phyloP scores from a whole-genome alignment of 345 rosid genomes.

The Eucalyptus viminalis region DNA sequence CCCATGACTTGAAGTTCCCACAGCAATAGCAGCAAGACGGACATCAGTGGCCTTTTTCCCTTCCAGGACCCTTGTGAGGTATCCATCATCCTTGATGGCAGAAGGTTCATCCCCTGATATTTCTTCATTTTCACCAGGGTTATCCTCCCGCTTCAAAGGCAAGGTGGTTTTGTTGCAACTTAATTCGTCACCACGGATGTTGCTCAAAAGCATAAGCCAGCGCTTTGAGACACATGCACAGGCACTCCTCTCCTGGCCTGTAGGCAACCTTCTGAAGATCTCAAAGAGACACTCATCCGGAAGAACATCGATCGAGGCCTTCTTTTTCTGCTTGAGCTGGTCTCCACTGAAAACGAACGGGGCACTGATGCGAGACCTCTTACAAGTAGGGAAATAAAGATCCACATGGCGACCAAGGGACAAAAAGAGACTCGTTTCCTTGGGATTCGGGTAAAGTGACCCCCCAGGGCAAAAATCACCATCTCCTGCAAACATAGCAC shows the following conservation, averaged over 20 bases:
- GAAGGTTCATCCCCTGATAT: neutral
- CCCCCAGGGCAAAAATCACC: conserved; percentile 63
- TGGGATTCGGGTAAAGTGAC: conserved; percentile 61
- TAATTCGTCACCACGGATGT: conserved; percentile 49
- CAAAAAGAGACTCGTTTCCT: conserved; percentile 53
- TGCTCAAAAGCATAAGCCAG: conserved; percentile 76
- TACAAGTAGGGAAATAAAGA: conserved; percentile 56
- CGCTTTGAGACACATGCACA: conserved; percentile 81
- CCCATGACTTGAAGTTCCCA: conserved; percentile 79
- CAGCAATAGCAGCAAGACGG: conserved; percentile 77
- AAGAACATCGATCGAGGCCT: conserved; percentile 57
- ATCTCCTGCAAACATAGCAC: conserved; percentile 34
- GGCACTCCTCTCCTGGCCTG: conserved; percentile 66
- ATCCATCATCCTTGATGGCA: conserved; percentile 41
- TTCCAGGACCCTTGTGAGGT: conserved; percentile 67
- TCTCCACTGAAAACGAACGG: conserved; percentile 44
- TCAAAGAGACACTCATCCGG: conserved; percentile 96
- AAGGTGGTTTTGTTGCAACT: conserved; percentile 1
- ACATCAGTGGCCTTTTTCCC: conserved; percentile 88
- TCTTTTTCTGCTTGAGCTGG: conserved; percentile 38
- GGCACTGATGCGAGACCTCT: conserved; percentile 68
- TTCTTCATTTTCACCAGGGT: neutral
- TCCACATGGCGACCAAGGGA: conserved; percentile 59
- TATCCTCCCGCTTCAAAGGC: neutral
- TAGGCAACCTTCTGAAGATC: conserved; percentile 64